Percentiles rank a stretch among this genome's conserved stretches.
phyloP scores from a whole-genome alignment of 192 early-diverging fungal genomes.

The Umbelopsis ramanniana region DNA sequence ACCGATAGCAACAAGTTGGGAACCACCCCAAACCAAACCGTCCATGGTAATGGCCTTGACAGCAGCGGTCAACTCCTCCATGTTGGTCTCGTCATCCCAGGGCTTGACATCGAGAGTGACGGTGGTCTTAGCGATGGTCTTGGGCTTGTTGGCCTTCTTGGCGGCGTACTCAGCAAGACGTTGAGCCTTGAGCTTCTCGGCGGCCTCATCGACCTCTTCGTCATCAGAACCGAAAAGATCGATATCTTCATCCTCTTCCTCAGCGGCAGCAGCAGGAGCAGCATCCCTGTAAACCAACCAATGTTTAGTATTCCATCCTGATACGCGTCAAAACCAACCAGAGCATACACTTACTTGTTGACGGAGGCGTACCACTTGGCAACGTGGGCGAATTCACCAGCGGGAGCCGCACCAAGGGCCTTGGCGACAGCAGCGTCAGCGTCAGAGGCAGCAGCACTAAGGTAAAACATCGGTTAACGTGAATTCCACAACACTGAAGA shows the following conservation, averaged over 20 bases:
- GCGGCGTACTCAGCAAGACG: constrained; percentile 89
- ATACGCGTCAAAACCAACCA: not conserved
- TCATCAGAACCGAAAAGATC: constrained; percentile 97
- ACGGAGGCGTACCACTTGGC: constrained; percentile 41
- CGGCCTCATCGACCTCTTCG: constrained; percentile 91
- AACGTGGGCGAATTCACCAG: constrained; percentile 38
- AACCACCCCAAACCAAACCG: constrained; percentile 89
- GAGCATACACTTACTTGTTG: constrained; percentile 30
- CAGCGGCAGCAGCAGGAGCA: constrained; percentile 59
- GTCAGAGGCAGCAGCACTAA: constrained; percentile 30
- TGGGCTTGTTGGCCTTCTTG: constrained; percentile 91
- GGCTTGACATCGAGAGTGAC: constrained; percentile 95
- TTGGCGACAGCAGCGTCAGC: constrained; percentile 38
- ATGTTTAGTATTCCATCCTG: not conserved
- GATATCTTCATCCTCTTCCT: constrained; percentile 91
- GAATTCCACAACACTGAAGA: not conserved
- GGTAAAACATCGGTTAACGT: not conserved
- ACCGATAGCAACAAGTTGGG: constrained; percentile 81
- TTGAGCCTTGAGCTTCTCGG: constrained; percentile 85
- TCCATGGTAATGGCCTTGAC: constrained; percentile 83
- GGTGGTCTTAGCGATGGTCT: constrained; percentile 89
- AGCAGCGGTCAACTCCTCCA: constrained; percentile 71
- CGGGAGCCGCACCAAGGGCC: constrained; percentile 42
- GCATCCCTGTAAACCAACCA: constrained; percentile 50
- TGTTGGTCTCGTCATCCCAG: constrained; percentile 96